Conservation (phyloP, 2,329 filamentous ascomycete genomes). For the Ophiostoma sp. region DNA sequence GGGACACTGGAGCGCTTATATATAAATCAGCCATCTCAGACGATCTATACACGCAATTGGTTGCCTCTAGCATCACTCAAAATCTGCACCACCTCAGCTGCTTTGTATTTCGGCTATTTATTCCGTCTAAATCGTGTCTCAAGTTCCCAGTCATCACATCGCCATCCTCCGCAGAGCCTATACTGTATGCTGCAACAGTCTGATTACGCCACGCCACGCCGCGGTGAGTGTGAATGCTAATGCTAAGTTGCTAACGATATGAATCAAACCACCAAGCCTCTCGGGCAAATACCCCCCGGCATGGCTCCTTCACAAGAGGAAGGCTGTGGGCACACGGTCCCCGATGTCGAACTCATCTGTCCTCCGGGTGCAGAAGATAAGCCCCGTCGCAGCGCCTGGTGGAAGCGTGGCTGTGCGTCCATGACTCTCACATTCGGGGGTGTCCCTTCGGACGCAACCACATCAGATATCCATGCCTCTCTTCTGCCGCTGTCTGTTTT, state of each 20-base stretch:
- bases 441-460: conserved; percentile 34
- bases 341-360: neutral
- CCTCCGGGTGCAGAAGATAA: conserved; percentile 23
- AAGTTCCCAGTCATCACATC: too few species aligned
- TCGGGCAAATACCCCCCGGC: neutral
- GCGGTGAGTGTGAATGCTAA: neutral
- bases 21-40: neutral
- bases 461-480: conserved; percentile 45
- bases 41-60: neutral
- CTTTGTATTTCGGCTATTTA: neutral
- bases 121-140: neutral
- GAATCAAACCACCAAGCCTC: neutral
- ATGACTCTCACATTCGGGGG: conserved; percentile 34
- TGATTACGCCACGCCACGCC: neutral
- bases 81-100: neutral
- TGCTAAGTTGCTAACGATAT: neutral
- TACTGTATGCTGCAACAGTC: neutral
- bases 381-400: neutral
- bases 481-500: conserved; percentile 36
- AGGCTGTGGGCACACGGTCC: neutral
- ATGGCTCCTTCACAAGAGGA: neutral
- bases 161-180: neutral
- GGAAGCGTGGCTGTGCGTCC: conserved; percentile 14
- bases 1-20: neutral
- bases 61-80: neutral